Evolutionary conservation across 2,329 filamentous ascomycete species (phyloP).

Genomic region (Fusarium falciforme): DNA sequence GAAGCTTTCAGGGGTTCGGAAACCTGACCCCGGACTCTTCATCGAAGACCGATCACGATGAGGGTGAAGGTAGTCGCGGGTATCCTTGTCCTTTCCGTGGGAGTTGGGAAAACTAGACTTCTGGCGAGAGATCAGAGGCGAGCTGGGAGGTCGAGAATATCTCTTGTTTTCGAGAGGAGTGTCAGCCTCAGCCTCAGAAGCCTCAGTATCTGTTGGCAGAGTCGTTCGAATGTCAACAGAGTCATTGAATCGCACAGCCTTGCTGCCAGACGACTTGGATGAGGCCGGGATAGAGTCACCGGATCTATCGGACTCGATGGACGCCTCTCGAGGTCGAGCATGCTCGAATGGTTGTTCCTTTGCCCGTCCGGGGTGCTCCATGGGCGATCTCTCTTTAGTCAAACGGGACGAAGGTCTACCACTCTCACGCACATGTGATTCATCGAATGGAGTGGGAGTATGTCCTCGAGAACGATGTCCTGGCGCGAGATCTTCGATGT

Average conservation of each 20-base stretch:
- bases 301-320: slow-evolving; percentile 34
- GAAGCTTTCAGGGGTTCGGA: slow-evolving; percentile 21
- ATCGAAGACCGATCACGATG: slow-evolving; percentile 9
- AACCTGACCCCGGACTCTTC: not conserved
- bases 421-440: not conserved
- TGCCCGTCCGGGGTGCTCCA: slow-evolving; percentile 4
- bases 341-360: not conserved
- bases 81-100: not conserved
- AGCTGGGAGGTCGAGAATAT: slow-evolving; percentile 9
- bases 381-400: slow-evolving; percentile 10
- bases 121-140: slow-evolving; percentile 30
- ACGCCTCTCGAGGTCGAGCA: slow-evolving; percentile 14
- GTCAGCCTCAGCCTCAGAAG: slow-evolving; percentile 24
- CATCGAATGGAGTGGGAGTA: not conserved
- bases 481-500: slow-evolving; percentile 42
- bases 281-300: slow-evolving; percentile 33
- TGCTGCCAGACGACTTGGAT: slow-evolving; percentile 38
- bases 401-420: slow-evolving; percentile 6
- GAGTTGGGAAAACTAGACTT: not conserved
- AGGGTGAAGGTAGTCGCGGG: slow-evolving; percentile 14
- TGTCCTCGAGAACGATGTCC: slow-evolving; percentile 7
- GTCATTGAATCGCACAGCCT: slow-evolving; percentile 43
- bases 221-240: slow-evolving; percentile 34
- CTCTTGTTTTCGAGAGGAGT: not conserved
- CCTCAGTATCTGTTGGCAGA: slow-evolving; percentile 18